These are phyloP conservation scores for Hypoxylon sp. DNA, from an alignment of 2,329 filamentous ascomycete genomes.

Conservation along the genomic window DNA sequence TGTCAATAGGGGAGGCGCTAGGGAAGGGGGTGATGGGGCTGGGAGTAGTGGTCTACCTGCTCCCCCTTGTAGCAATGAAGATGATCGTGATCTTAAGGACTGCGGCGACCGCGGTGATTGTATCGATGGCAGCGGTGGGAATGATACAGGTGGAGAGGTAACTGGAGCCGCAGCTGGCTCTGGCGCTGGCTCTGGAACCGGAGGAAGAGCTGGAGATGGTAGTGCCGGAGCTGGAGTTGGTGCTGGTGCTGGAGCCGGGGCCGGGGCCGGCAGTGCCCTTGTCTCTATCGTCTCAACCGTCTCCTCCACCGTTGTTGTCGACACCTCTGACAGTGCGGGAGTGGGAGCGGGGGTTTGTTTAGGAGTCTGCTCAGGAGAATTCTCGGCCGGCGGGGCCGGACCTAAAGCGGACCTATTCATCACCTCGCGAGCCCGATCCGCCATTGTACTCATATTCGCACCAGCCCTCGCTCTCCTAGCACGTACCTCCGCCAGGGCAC, in stretches of 20 bases:
- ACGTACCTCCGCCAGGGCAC: conserved; percentile 54
- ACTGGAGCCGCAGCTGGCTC: neutral
- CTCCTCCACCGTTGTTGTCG: conserved; percentile 9
- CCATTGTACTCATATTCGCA: neutral
- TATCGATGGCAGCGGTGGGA: neutral
- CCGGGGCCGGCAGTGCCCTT: neutral
- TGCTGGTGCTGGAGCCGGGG: neutral
- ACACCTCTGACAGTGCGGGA: neutral
- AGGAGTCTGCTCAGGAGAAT: neutral
- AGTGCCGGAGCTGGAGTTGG: neutral
- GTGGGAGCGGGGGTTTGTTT: neutral
- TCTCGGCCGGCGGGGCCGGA: neutral
- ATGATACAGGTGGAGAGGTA: neutral
- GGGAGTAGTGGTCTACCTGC: neutral
- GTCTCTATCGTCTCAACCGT: neutral
- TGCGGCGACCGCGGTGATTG: neutral
- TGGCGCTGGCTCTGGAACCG: neutral
- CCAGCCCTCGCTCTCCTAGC: conserved; percentile 13
- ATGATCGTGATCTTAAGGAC: neutral
- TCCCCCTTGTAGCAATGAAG: neutral
- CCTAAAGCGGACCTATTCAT: neutral
- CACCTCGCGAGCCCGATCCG: neutral
- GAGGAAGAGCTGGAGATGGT: neutral
- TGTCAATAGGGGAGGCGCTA: neutral
- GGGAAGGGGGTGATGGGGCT: neutral